Evolutionary conservation across 352 stramenopile species (phyloP).

Genomic region (Pythium sukuiense): DNA sequence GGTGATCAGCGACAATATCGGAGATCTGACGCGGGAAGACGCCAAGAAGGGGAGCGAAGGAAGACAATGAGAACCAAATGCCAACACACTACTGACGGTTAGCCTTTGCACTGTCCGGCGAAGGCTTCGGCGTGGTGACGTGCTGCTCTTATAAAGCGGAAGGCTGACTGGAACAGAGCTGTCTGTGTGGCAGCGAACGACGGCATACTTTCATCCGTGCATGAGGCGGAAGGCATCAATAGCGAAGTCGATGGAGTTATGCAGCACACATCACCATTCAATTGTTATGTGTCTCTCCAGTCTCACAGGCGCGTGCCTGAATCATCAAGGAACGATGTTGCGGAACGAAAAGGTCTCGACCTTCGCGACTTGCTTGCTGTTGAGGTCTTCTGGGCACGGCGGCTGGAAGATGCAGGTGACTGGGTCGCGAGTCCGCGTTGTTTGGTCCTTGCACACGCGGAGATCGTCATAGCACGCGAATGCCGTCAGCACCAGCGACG

Average conservation of each 20-base stretch:
- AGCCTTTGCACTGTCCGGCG: too few species aligned
- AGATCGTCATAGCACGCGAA: not conserved
- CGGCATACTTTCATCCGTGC: too few species aligned
- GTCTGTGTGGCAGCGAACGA: too few species aligned
- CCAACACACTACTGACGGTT: too few species aligned
- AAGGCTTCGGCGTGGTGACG: too few species aligned
- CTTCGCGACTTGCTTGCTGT: not conserved
- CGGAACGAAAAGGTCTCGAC: constrained; percentile 5
- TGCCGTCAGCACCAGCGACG: not conserved
- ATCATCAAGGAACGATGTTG: not conserved
- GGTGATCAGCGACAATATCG: constrained; percentile 84
- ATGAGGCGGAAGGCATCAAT: too few species aligned
- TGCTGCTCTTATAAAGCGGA: too few species aligned
- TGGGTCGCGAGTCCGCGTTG: not conserved
- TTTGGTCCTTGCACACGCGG: not conserved
- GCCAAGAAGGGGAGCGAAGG: too few species aligned
- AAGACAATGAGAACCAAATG: not conserved
- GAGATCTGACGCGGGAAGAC: constrained; percentile 49
- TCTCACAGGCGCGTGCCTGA: too few species aligned
- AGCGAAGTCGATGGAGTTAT: too few species aligned
- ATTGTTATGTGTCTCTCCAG: too few species aligned
- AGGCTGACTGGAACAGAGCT: too few species aligned
- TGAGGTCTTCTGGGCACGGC: not conserved
- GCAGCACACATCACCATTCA: not conserved
- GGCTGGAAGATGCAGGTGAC: not conserved